Base-by-base conservation (phyloP, 129 eudicot genomes). In the Flaveria ramosissima region DNA sequence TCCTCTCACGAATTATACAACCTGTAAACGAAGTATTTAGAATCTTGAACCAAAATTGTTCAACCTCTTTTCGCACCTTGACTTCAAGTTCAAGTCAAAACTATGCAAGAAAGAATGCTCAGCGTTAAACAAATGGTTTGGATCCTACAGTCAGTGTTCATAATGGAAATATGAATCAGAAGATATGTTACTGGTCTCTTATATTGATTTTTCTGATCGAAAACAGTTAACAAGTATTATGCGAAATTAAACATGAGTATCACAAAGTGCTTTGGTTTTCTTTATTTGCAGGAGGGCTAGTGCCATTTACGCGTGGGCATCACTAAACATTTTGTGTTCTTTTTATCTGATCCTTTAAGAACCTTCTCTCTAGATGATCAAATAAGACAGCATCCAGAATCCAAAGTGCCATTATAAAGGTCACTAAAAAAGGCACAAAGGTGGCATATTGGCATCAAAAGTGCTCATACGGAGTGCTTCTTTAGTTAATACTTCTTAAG, bases 401-500 rank as follows among this genome's bases (percentile, higher is more conserved):
- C 68, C 68, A 7, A 11, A 55, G 77, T 71, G 27, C 67, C 52
- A 72, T 72, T 64, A 36, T 39, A 20, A 70, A 73, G 14, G 14
- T 52, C 45, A 73, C n/a, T n/a, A n/a, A n/a, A 6, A 12, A 47
- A 47, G 16, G 53, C 68, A 72, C 47, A 30, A 72, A 72, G 67
- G 52, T 72, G 50, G 51, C 48, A n/a, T 19, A 51, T 53, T 72
- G 65, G 50, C 65, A 51, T 55, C 51, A 73, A 56, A 56, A 73
- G 68, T 73, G 53, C 53, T 47, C 53, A 47, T 47, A 47, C n/a
- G 16, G 53, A 47, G 53, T 47, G 53, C 53, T 47, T 11, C 53
- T 47, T 12, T 47, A 47, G 53, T 47, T n/a, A 13, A 47, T 47
- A 47, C 53, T 47, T 2, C 53, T 13, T 47, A 10, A 47, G 13